These are phyloP conservation scores for Wallacemonas sp. DNA, from an alignment of 208 protist species.

Conservation along the genomic window DNA sequence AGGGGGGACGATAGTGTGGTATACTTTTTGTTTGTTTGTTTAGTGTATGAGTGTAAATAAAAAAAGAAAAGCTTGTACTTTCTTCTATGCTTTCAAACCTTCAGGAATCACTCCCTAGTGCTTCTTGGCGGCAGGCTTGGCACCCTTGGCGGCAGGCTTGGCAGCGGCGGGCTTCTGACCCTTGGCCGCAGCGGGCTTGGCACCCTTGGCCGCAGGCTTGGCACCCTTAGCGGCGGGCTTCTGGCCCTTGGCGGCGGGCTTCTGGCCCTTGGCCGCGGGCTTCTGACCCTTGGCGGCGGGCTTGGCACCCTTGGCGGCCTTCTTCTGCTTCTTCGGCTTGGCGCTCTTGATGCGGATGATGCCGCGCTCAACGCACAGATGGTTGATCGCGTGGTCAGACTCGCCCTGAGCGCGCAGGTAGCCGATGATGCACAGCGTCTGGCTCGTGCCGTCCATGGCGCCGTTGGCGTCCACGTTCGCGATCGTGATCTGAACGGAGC, in stretches of 20 bases:
- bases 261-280: conserved; percentile 17
- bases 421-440: conserved; percentile 94
- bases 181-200: conserved; percentile 23
- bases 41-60: conserved; percentile 2
- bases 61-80: conserved; percentile 13
- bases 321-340: conserved; percentile 76
- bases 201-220: conserved; percentile 20
- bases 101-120: neutral
- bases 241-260: conserved; percentile 17
- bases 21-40: conserved; percentile 6
- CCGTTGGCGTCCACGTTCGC: conserved; percentile 93
- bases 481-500: conserved; percentile 96
- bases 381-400: conserved; percentile 95
- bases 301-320: conserved; percentile 31
- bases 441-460: conserved; percentile 91
- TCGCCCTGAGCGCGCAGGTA: conserved; percentile 93
- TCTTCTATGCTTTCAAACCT: conserved; percentile 6
- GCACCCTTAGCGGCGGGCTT: conserved; percentile 18
- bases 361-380: conserved; percentile 84
- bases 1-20: neutral
- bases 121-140: conserved; percentile 19
- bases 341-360: conserved; percentile 88
- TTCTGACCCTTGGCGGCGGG: conserved; percentile 31
- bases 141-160: conserved; percentile 15
- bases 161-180: conserved; percentile 24